A percentile compares a stretch with the other conserved stretches of the same genome.
phyloP scores from a whole-genome alignment of 768 basidiomycete genomes.

The Dioszegia crocea region DNA sequence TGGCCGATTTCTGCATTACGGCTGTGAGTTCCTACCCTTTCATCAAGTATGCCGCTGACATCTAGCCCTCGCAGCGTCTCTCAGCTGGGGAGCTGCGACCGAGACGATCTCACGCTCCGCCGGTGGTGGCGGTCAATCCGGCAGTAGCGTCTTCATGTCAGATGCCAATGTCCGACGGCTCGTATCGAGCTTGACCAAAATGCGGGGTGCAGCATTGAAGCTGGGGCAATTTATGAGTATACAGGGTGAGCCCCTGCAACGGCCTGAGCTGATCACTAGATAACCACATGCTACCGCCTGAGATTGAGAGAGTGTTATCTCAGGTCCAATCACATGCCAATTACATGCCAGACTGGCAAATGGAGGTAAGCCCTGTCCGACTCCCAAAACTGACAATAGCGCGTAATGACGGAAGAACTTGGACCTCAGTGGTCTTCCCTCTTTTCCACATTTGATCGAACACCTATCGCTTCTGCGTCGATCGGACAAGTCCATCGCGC shows the following conservation, averaged over 20 bases:
- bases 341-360: constrained; percentile 98
- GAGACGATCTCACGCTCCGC: constrained; percentile 72
- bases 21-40: constrained; percentile 58
- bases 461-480: constrained; percentile 91
- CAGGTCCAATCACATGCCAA: constrained; percentile 91
- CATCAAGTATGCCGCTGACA: no score
- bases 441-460: constrained; percentile 72
- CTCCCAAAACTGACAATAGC: constrained; percentile 50
- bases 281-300: constrained; percentile 78
- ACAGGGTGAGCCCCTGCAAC: constrained; percentile 59
- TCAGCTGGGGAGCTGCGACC: constrained; percentile 82
- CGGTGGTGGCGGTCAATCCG: constrained; percentile 16
- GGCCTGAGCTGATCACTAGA: constrained; percentile 55
- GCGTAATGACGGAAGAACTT: constrained; percentile 67
- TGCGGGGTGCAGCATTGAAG: constrained; percentile 95
- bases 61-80: constrained; percentile 79
- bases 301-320: constrained; percentile 81
- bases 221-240: constrained; percentile 97
- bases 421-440: constrained; percentile 68
- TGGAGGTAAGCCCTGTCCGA: constrained; percentile 65
- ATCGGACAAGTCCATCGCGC: constrained; percentile 93
- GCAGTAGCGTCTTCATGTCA: constrained; percentile 69
- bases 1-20: constrained; percentile 88
- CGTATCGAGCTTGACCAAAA: constrained; percentile 85
- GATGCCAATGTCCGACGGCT: constrained; percentile 86